Evolutionary conservation across 495 filamentous ascomycete species (phyloP), one percentile per base, ranked within the genome.

Genomic region (Penicillium waksmanii): DNA sequence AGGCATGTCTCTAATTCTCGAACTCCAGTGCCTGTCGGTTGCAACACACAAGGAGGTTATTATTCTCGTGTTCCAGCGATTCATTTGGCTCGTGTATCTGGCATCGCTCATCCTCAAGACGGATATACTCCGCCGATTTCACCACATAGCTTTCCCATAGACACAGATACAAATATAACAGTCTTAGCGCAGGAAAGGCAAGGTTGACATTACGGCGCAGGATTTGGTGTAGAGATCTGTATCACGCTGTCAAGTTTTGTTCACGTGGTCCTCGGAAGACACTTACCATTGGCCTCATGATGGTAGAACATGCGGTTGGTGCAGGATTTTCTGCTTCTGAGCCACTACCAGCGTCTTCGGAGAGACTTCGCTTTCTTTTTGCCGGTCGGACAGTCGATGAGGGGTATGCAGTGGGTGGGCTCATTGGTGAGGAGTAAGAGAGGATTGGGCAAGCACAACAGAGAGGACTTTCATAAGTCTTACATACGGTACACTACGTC

Each of bases 21-120:
- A 57, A 15, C 50, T 50, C 34, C 21, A 51, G 17, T 42, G 6
- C 15, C 36, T 57, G 21, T 19, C 40, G 19, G 31, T 57, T 48
- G 46, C 46, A 51, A 33, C 31, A 25, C 46, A 51, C 19, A 15
- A 50, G 46, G 12, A 57, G 46, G 4, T 42, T 57, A 4, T 51
- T 34, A 33, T 13, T 57, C 21, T 57, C 46, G 33, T 38, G 33
- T 51, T n/a, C 55, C 50, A 57, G 46, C 55, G 44, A 57, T 38
- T 50, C 46, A 42, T 57, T 57, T 31, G 9, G 40, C 36, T 47
- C 34, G 31, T 35, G 3, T 35, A 56, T 31, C 42, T 43, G 18
- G 23, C 46, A 33, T 36, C 40, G 12, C 21, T 57, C 33, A 2
- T 51, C 33, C 12, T 50, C 34, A 7, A 51, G 19, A 27, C 15